These are phyloP conservation scores for Hansfordia pulvinata DNA, from an alignment of 2,329 filamentous ascomycete species.

Conservation along the genomic window DNA sequence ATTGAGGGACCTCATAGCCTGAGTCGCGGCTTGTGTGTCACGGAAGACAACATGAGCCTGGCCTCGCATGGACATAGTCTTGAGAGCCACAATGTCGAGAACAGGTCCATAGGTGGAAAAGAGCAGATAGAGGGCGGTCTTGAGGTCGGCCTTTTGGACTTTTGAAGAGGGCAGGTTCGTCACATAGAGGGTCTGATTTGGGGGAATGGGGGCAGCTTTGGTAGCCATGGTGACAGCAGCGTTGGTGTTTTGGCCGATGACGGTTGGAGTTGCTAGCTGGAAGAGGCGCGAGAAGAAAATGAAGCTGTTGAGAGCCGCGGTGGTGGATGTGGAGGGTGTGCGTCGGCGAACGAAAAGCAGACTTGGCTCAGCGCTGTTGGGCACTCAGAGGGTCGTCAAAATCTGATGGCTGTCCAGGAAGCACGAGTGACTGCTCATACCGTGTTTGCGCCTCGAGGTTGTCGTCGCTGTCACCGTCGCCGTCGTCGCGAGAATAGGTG, in stretches of 20 bases:
- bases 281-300: too few species aligned
- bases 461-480: too few species aligned
- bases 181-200: constrained; percentile 79
- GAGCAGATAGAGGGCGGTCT: constrained; percentile 78
- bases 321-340: too few species aligned
- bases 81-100: constrained; percentile 80
- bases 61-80: constrained; percentile 84
- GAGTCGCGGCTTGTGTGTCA: constrained; percentile 81
- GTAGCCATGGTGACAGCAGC: constrained; percentile 16
- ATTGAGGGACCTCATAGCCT: constrained; percentile 82
- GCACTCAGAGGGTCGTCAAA: too few species aligned
- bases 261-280: constrained; percentile 1
- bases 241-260: constrained; percentile 20
- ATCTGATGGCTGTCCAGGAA: too few species aligned
- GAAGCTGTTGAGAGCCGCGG: too few species aligned
- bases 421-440: too few species aligned
- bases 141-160: constrained; percentile 77
- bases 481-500: too few species aligned
- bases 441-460: too few species aligned
- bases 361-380: too few species aligned
- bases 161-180: constrained; percentile 77
- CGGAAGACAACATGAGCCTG: constrained; percentile 89
- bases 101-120: constrained; percentile 91
- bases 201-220: constrained; percentile 42
- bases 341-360: too few species aligned